Evolutionary conservation across 305 asterid species (phyloP), one percentile per base, ranked within the genome.

Genomic region (Fraxinus latifolia): DNA sequence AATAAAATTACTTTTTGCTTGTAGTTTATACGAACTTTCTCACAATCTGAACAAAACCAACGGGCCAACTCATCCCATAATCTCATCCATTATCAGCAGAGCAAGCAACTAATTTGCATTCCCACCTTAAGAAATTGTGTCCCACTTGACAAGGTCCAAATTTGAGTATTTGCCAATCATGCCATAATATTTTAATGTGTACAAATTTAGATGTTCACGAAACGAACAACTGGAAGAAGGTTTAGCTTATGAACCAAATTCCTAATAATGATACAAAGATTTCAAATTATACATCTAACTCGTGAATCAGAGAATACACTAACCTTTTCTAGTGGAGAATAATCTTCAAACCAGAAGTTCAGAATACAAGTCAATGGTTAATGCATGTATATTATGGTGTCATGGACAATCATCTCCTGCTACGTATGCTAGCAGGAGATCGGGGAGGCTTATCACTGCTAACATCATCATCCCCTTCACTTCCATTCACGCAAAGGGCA

Each of bases 381-480:
- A 55, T 80, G 27, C 68, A 79, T 36, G 80, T 79, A 58, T 42
- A 39, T 29, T 29, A 76, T 71, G 67, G 60, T 21, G 74, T 74
- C 7, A 39, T 31, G 65, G 70, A 77, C 74, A 17, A 72, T 71
- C 77, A 81, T 91, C 94, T 93, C 97, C 96, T 89, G 85, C 94
- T 97, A 33, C 82, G 91, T 84, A 93, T 75, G 84, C 90, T 92
- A 85, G 92, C 82, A 19, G 93, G 97, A 76, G 97, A 95, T 53
- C 91, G 89, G 32, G 83, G 83, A 75, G 89, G 90, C 90, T 91
- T 94, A 82, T 87, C 91, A 9, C 97, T 92, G 93, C 91, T 92
- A 78, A 87, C 84, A 79, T 91, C 99, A 78, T 93, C 97, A 31
- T 94, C 91, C 50, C 86, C 79, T 84, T 91, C 98, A 14, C 86